phyloP scores from a whole-genome alignment of 768 basidiomycete genomes.

The Mycena floridula region DNA sequence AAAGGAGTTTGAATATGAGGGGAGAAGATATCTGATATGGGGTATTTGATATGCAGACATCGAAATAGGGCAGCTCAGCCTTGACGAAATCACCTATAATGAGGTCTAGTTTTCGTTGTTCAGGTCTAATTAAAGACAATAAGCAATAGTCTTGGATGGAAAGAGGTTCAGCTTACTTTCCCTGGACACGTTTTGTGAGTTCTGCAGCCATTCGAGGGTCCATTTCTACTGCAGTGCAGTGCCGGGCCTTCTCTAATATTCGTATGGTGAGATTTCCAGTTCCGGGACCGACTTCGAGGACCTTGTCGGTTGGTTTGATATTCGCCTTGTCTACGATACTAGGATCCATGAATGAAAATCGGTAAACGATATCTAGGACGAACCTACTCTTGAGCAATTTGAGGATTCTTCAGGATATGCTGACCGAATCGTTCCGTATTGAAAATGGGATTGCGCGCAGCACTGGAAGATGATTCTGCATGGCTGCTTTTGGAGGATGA shows the following conservation, averaged over 20 bases:
- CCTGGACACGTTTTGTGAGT: constrained; percentile 93
- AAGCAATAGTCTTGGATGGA: too few species aligned
- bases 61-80: constrained; percentile 96
- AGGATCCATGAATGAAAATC: constrained; percentile 5
- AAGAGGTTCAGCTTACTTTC: too few species aligned
- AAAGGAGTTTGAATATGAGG: constrained; percentile 93
- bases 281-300: constrained; percentile 96
- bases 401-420: constrained; percentile 94
- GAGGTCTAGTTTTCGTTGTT: constrained; percentile 91
- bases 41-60: constrained; percentile 98
- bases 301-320: constrained; percentile 88
- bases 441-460: constrained; percentile 81
- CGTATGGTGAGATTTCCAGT: constrained; percentile 94
- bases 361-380: constrained; percentile 1
- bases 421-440: constrained; percentile 96
- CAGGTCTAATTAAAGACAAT: too few species aligned
- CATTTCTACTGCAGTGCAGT: constrained; percentile 93
- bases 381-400: constrained; percentile 81
- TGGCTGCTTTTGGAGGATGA: too few species aligned
- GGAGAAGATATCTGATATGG: constrained; percentile 99
- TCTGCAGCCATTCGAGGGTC: constrained; percentile 99
- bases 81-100: constrained; percentile 98
- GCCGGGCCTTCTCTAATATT: constrained; percentile 89
- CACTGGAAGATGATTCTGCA: constrained; percentile 37
- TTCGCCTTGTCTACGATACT: constrained; percentile 78